phyloP scores from a whole-genome alignment of 2,329 filamentous ascomycete genomes.

The Talaromyces sp. region DNA sequence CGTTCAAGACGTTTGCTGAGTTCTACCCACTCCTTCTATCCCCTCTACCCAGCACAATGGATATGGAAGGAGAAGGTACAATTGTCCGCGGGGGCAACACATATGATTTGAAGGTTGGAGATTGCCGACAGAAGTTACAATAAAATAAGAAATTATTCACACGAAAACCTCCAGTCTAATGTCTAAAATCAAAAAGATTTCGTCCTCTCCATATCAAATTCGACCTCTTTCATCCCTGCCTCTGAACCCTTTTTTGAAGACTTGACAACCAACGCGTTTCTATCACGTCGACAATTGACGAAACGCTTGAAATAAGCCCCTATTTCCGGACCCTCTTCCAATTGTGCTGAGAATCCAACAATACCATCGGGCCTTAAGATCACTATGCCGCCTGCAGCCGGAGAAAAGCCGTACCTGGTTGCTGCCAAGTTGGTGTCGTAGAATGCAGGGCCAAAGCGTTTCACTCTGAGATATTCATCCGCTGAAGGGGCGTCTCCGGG shows the following conservation, averaged over 20 bases:
- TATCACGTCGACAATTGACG: neutral
- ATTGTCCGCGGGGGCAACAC: conserved; percentile 53
- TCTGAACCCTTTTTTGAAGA: neutral
- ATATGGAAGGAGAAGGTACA: conserved; percentile 67
- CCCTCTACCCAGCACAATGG: conserved; percentile 63
- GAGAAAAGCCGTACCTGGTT: neutral
- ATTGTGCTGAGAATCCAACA: neutral
- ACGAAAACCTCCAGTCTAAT: too few relatives aligned
- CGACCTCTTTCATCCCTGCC: neutral
- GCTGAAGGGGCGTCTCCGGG: neutral
- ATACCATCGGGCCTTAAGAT: neutral
- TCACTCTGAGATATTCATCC: neutral
- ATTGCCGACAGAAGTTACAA: too few relatives aligned
- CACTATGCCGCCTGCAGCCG: neutral
- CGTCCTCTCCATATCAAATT: neutral
- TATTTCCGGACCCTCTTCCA: neutral
- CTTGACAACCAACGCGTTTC: neutral
- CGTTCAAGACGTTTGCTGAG: too few relatives aligned
- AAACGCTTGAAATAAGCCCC: neutral
- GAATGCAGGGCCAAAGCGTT: neutral
- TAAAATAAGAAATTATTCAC: too few relatives aligned
- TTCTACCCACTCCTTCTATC: conserved; percentile 70
- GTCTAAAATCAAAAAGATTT: too few relatives aligned
- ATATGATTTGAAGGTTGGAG: conserved; percentile 52
- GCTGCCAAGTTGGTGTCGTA: neutral